Evolutionary conservation across 768 basidiomycete genomes (phyloP).

Genomic region (Russula brevipes): DNA sequence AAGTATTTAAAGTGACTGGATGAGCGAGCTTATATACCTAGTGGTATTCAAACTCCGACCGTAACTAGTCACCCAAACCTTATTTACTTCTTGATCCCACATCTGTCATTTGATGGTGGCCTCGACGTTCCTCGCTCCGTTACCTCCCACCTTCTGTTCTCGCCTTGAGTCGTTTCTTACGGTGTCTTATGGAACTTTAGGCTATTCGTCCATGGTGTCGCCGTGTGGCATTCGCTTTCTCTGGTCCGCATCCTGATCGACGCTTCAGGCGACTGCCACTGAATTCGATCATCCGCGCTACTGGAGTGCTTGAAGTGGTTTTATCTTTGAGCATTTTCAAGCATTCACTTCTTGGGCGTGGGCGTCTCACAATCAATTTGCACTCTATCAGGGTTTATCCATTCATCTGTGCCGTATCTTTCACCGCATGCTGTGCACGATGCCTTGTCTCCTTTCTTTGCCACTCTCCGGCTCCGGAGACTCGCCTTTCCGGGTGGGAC

Average conservation of each 20-base stretch:
- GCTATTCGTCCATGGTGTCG: not conserved
- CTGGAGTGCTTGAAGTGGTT: slow-evolving; percentile 4
- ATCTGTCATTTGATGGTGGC: slow-evolving; percentile 19
- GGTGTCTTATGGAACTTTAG: not conserved
- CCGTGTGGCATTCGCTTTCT: not conserved
- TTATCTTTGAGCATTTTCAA: not conserved
- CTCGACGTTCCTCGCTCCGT: not conserved
- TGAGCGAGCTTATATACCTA: slow-evolving; percentile 19
- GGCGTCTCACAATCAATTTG: not conserved
- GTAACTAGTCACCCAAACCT: slow-evolving; percentile 17
- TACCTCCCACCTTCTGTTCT: not conserved
- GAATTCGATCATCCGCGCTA: not conserved
- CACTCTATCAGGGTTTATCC: not conserved
- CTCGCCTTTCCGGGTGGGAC: not conserved
- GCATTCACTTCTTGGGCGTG: not conserved
- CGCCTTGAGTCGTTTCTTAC: not conserved
- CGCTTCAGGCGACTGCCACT: too few relatives aligned
- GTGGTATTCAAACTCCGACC: slow-evolving; percentile 19
- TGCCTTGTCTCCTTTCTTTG: not conserved
- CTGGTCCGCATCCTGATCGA: too few relatives aligned
- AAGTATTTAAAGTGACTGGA: not conserved
- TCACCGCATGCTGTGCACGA: not conserved
- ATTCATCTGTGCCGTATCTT: not conserved
- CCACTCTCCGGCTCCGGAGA: not conserved
- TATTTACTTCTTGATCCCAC: slow-evolving; percentile 25